phyloP scores from a whole-genome alignment of 2,329 filamentous ascomycete genomes.

The Penicillium oxalicum region DNA sequence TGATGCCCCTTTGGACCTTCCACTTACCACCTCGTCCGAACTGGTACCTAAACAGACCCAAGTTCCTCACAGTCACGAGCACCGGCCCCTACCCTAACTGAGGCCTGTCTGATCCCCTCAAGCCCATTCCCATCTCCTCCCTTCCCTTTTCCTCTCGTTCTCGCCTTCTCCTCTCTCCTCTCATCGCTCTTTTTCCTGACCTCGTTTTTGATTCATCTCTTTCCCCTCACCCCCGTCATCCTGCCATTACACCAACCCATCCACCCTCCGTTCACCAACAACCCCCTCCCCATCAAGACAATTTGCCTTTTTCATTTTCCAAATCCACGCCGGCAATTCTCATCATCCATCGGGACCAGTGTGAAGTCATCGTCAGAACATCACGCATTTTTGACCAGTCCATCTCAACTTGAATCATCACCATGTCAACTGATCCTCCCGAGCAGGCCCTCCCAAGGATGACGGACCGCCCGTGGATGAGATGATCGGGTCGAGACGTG shows the following conservation, averaged over 20 bases:
- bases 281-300: too few species aligned
- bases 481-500: constrained; percentile 26
- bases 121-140: constrained; percentile 8
- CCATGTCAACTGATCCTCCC: constrained; percentile 31
- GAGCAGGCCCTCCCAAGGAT: constrained; percentile 21
- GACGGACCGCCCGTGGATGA: constrained; percentile 20
- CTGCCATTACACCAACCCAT: constrained; percentile 9
- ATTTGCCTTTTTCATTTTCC: not conserved
- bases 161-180: constrained; percentile 12
- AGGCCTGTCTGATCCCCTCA: too few species aligned
- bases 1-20: too few species aligned
- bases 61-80: too few species aligned
- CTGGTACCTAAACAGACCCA: too few species aligned
- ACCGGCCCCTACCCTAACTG: too few species aligned
- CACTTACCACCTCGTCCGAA: too few species aligned
- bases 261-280: not conserved
- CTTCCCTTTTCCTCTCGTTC: constrained; percentile 9
- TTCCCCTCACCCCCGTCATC: constrained; percentile 9
- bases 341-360: too few species aligned
- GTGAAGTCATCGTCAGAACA: not conserved
- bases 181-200: not conserved
- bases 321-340: not conserved
- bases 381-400: constrained; percentile 11
- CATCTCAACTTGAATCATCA: constrained; percentile 7
- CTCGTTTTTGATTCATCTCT: constrained; percentile 6